These are phyloP conservation scores for Dichotomopilus funicola DNA, from an alignment of 2,329 filamentous ascomycete species.

Conservation along the genomic window DNA sequence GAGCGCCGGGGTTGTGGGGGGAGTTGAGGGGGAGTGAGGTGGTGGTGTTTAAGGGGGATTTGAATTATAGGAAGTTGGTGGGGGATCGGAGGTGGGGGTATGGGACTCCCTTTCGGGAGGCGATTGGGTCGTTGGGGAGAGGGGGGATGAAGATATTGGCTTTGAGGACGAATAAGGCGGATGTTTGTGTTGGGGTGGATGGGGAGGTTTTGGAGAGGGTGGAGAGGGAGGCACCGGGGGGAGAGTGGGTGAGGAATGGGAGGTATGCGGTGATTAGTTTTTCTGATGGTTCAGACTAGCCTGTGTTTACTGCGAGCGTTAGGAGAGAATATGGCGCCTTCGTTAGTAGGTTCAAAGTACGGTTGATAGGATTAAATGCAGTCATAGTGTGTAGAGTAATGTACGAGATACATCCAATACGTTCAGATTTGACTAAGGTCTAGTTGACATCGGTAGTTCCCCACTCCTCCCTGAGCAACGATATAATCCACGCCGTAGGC, in stretches of 20 bases:
- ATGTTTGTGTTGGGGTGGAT: neutral
- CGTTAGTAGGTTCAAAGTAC: no score
- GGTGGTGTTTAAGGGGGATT: neutral
- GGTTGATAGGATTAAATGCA: no score
- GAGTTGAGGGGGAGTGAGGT: neutral
- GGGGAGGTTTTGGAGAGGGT: neutral
- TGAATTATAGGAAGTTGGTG: neutral
- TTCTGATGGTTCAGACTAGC: neutral
- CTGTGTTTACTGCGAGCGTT: no score
- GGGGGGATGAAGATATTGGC: neutral
- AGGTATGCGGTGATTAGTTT: slow-evolving; percentile 1
- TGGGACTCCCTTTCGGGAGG: no score
- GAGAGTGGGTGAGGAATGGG: neutral
- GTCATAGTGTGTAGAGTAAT: no score
- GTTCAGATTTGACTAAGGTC: no score
- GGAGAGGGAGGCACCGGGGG: neutral
- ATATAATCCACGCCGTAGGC: slow-evolving; percentile 2
- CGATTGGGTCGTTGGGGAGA: neutral
- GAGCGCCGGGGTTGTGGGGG: neutral
- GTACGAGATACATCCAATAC: no score
- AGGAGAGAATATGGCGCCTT: no score
- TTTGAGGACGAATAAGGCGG: slow-evolving; percentile 2
- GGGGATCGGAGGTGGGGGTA: neutral
- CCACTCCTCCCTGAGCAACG: neutral
- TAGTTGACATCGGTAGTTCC: no score